Conservation (phyloP, 139 green algal genomes). For the Astrephomene gubernaculifera region DNA sequence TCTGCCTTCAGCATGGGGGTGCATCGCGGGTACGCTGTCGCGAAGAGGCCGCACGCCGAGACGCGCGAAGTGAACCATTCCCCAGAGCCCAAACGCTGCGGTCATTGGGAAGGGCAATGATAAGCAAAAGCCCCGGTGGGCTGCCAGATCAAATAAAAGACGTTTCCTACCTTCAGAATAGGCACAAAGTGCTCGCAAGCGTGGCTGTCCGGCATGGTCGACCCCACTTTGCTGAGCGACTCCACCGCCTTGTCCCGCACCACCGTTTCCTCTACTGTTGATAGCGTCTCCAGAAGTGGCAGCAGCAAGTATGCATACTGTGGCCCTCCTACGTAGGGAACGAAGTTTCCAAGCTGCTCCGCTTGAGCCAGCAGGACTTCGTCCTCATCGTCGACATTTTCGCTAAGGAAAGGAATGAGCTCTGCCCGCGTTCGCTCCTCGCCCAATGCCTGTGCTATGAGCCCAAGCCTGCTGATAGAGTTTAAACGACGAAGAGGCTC, state of each 20-base stretch:
- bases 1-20: slow-evolving; percentile 65
- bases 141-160: background rate
- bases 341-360: slow-evolving; percentile 96
- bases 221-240: slow-evolving; percentile 84
- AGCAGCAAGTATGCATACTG: slow-evolving; percentile 86
- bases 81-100: slow-evolving; percentile 87
- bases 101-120: background rate
- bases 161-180: slow-evolving; percentile 77
- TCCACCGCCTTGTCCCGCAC: slow-evolving; percentile 96
- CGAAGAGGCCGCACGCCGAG: slow-evolving; percentile 92
- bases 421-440: slow-evolving; percentile 95
- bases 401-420: slow-evolving; percentile 97
- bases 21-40: slow-evolving; percentile 79
- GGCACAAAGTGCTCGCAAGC: slow-evolving; percentile 87
- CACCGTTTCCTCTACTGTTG: slow-evolving; percentile 97
- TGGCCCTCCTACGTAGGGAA: slow-evolving; percentile 92
- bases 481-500: slow-evolving; percentile 95
- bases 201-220: slow-evolving; percentile 76
- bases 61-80: slow-evolving; percentile 99
- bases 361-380: slow-evolving; percentile 97
- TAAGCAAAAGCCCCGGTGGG: no score
- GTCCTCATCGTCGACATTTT: slow-evolving; percentile 98
- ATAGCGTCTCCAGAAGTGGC: slow-evolving; percentile 92
- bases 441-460: slow-evolving; percentile 95
- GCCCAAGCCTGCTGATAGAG: slow-evolving; percentile 89